phyloP scores from a whole-genome alignment of 345 rosid genomes.

The Raphanus raphanistrum region DNA sequence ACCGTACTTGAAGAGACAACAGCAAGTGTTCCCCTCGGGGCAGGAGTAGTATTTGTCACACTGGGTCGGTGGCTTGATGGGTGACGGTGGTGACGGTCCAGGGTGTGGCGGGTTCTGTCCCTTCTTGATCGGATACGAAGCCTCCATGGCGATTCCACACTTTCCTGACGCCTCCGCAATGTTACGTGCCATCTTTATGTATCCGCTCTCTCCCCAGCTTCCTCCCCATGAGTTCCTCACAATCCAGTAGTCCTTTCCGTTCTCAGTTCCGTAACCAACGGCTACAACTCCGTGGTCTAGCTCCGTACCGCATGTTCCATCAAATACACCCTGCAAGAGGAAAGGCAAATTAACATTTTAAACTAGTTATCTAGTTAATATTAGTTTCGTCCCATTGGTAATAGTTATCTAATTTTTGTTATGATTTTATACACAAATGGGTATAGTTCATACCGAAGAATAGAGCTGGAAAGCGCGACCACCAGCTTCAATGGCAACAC shows the following conservation, averaged over 20 bases:
- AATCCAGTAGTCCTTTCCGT: constrained; percentile 77
- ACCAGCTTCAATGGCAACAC: constrained; percentile 84
- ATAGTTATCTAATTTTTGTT: too few species aligned
- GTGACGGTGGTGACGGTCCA: constrained; percentile 94
- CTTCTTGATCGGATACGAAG: constrained; percentile 84
- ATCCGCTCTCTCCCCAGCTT: constrained; percentile 85
- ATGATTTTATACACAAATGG: too few species aligned
- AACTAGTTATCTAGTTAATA: too few species aligned
- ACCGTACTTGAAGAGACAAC: constrained; percentile 64
- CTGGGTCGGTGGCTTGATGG: constrained; percentile 63
- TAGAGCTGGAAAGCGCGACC: constrained; percentile 84
- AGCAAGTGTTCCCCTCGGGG: constrained; percentile 80
- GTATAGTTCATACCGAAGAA: constrained; percentile 35
- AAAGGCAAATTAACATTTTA: not conserved
- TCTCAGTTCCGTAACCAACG: constrained; percentile 86
- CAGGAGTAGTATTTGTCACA: constrained; percentile 72
- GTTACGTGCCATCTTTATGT: constrained; percentile 71
- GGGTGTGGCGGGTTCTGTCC: constrained; percentile 93
- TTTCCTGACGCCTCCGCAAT: constrained; percentile 48
- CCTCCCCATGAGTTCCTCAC: constrained; percentile 86
- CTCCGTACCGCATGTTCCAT: constrained; percentile 68
- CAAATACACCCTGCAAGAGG: constrained; percentile 62
- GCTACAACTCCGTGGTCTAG: constrained; percentile 92
- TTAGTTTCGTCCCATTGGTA: too few species aligned
- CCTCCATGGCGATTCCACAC: constrained; percentile 87